Percentiles rank a stretch among this genome's conserved stretches.
phyloP scores from a whole-genome alignment of 108 stramenopile species.

The Cyclotella baltica region DNA sequence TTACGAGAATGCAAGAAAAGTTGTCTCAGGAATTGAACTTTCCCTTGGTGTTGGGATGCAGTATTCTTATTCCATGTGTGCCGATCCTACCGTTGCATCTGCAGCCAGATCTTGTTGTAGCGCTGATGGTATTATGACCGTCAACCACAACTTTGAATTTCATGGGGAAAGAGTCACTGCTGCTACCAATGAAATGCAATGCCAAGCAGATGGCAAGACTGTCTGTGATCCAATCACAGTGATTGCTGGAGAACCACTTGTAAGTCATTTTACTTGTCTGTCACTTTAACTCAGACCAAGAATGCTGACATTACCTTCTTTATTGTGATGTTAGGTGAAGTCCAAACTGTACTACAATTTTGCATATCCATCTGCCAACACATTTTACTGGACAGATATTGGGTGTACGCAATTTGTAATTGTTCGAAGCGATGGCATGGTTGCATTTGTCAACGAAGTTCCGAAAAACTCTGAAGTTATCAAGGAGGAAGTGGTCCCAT shows the following conservation, averaged over 20 bases:
- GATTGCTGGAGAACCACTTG: no score
- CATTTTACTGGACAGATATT: constrained; percentile 49
- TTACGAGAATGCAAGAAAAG: constrained; percentile 57
- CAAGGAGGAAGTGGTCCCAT: constrained; percentile 22
- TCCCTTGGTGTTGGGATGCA: constrained; percentile 8
- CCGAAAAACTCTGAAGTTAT: constrained; percentile 8
- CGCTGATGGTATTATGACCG: not conserved
- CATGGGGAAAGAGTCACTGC: constrained; percentile 44
- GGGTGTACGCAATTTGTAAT: constrained; percentile 38
- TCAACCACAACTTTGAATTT: constrained; percentile 45
- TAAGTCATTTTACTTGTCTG: no score
- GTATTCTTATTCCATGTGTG: constrained; percentile 53
- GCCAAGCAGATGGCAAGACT: constrained; percentile 27
- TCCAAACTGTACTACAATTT: no score
- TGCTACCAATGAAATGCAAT: constrained; percentile 29
- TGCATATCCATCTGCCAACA: constrained; percentile 30
- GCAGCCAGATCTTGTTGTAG: constrained; percentile 51
- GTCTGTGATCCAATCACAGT: constrained; percentile 41
- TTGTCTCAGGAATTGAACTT: constrained; percentile 38
- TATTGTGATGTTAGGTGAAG: constrained; percentile 10
- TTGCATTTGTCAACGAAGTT: constrained; percentile 43
- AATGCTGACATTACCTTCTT: not conserved
- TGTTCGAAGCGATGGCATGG: constrained; percentile 45
- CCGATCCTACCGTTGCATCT: constrained; percentile 32
- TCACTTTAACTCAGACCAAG: no score